Percentiles rank a stretch among this genome's conserved stretches.
Evolutionary conservation across 345 rosid genomes (phyloP).

Genomic region (Raphanus sativus): DNA sequence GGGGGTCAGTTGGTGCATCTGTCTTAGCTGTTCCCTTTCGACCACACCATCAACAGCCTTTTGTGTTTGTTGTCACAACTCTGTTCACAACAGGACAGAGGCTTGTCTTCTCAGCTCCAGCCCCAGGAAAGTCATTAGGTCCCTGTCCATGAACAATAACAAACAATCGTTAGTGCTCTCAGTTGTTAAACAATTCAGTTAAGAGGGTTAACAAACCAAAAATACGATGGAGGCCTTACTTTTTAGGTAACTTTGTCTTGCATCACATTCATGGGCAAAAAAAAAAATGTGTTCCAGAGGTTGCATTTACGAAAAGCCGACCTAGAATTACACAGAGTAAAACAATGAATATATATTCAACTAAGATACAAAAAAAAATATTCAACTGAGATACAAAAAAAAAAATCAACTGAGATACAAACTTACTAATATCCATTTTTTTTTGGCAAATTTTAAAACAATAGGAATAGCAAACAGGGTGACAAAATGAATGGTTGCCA

Average conservation of each 20-base stretch:
- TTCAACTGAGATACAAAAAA: too few species aligned
- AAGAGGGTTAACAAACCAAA: background rate
- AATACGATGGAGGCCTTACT: background rate
- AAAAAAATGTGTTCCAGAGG: background rate
- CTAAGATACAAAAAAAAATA: too few species aligned
- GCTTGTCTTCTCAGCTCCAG: background rate
- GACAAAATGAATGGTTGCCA: too few species aligned
- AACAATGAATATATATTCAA: background rate
- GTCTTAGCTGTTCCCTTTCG: too few species aligned
- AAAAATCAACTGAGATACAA: too few species aligned
- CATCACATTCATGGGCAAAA: background rate
- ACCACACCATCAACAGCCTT: background rate
- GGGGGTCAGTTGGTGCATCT: too few species aligned
- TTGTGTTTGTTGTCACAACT: background rate
- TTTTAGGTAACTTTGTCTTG: background rate
- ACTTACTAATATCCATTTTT: too few species aligned
- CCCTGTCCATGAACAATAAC: background rate
- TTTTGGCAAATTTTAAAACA: too few species aligned
- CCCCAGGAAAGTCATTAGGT: background rate
- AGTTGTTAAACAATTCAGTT: background rate
- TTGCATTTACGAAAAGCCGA: background rate
- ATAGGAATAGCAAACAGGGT: too few species aligned
- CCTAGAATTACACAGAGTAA: background rate
- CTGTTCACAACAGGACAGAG: background rate
- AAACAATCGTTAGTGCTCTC: background rate